Percentiles rank a stretch among this genome's conserved stretches.
Conservation (phyloP, 2,329 filamentous ascomycete genomes). For the Teratosphaeria pseudoeucalypti region DNA sequence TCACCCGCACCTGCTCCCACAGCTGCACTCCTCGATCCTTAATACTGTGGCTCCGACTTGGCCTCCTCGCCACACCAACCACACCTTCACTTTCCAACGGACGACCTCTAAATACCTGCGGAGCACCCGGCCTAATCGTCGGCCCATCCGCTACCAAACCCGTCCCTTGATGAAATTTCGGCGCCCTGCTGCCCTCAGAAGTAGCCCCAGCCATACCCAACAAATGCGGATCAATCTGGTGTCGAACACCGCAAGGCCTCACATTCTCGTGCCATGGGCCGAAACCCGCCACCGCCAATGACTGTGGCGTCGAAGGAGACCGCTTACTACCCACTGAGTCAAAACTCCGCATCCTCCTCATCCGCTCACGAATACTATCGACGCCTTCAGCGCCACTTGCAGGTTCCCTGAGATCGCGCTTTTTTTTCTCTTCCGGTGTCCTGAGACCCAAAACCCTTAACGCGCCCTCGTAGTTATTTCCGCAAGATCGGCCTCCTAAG, state of each 20-base stretch:
- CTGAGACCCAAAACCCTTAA: constrained; percentile 15
- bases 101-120: neutral
- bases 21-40: neutral
- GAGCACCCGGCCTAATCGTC: neutral
- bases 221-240: neutral
- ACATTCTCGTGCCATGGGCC: constrained; percentile 4
- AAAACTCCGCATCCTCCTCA: constrained; percentile 19
- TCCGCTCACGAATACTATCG: constrained; percentile 12
- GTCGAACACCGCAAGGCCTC: neutral
- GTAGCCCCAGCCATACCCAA: neutral
- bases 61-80: neutral
- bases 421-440: constrained; percentile 10
- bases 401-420: neutral
- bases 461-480: neutral
- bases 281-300: neutral
- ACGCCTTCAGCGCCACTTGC: constrained; percentile 2
- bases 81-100: neutral
- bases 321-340: constrained; percentile 17
- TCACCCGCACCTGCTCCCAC: neutral
- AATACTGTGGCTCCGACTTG: neutral
- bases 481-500: constrained; percentile 4
- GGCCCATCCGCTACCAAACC: neutral
- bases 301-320: neutral
- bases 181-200: neutral
- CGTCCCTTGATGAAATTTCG: neutral